Conservation (phyloP, 2,329 filamentous ascomycete genomes). For the Verticillium isaacii region DNA sequence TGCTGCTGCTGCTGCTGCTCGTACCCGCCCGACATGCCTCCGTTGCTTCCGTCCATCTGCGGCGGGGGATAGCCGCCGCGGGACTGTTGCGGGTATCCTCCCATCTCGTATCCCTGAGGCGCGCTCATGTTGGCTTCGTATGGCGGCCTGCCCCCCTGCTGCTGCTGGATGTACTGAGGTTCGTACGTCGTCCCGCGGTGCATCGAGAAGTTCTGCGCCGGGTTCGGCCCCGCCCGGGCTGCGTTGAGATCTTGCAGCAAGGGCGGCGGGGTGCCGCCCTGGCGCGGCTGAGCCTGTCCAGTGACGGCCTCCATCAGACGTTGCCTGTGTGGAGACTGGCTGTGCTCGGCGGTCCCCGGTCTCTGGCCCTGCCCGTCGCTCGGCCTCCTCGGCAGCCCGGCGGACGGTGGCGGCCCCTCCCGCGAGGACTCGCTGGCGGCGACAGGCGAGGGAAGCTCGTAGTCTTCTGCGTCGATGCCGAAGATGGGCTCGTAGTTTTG, state of each 20-base stretch:
- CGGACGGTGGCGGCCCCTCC: conserved; percentile 23
- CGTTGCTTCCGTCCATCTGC: conserved; percentile 22
- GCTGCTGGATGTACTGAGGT: conserved; percentile 34
- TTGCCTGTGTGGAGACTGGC: conserved; percentile 48
- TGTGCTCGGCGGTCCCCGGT: conserved; percentile 45
- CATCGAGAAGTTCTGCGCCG: conserved; percentile 26
- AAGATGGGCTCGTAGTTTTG: conserved; percentile 89
- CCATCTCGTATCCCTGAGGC: conserved; percentile 19
- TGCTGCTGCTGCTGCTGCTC: conserved; percentile 16
- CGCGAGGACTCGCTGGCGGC: conserved; percentile 22
- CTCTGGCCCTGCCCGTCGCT: conserved; percentile 13
- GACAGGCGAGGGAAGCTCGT: conserved; percentile 47
- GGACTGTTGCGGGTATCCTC: conserved; percentile 11
- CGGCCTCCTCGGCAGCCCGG: conserved; percentile 5
- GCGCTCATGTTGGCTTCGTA: conserved; percentile 39
- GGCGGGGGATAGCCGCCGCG: conserved; percentile 14
- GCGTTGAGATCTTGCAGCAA: conserved; percentile 25
- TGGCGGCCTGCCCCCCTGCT: conserved; percentile 28
- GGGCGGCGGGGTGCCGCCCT: conserved; percentile 44
- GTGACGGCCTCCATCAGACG: conserved; percentile 37
- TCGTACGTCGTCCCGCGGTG: conserved; percentile 35
- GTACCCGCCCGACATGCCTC: conserved; percentile 10
- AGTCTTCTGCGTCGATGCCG: conserved; percentile 61
- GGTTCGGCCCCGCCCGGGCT: conserved; percentile 37
- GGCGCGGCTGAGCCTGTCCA: conserved; percentile 21